Conservation (phyloP, 495 filamentous ascomycete genomes). For the Alectoria sarmentosa region DNA sequence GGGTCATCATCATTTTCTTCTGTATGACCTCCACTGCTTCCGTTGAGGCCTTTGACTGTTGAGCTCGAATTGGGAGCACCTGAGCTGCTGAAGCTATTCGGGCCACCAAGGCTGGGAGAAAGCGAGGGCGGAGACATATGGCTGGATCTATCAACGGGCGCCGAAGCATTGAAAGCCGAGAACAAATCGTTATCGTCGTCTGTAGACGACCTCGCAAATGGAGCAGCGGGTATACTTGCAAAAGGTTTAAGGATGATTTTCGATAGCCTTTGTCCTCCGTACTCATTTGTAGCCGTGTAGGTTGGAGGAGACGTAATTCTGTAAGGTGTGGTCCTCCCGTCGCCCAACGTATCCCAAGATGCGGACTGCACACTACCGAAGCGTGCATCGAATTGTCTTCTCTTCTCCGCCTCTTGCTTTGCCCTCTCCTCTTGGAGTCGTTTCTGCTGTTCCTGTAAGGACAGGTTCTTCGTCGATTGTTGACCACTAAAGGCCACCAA, state of each 20-base stretch:
- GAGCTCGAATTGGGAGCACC: background rate
- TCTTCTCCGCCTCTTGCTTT: conserved; percentile 65
- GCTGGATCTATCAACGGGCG: conserved; percentile 55
- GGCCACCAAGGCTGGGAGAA: background rate
- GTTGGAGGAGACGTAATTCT: conserved; percentile 19
- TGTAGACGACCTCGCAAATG: conserved; percentile 9
- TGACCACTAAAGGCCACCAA: conserved; percentile 68
- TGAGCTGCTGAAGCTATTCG: background rate
- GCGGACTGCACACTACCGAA: conserved; percentile 58
- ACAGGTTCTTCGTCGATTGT: conserved; percentile 62
- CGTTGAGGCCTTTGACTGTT: background rate
- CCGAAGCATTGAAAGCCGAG: conserved; percentile 53
- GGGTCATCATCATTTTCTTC: conserved; percentile 63
- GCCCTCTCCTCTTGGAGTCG: conserved; percentile 69
- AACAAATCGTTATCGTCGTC: conserved; percentile 54
- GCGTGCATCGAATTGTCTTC: conserved; percentile 59
- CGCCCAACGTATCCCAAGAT: conserved; percentile 62
- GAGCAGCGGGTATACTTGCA: conserved; percentile 23
- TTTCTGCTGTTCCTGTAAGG: conserved; percentile 79
- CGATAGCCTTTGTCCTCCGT: conserved; percentile 24
- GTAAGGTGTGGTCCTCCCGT: conserved; percentile 40
- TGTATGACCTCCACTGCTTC: background rate
- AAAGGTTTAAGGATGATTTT: conserved; percentile 33
- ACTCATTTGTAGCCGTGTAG: conserved; percentile 22
- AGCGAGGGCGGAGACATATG: conserved; percentile 35